A percentile compares a stretch with the other conserved stretches of the same genome.
These are phyloP conservation scores for Kodamaea neixiangensis DNA, from an alignment of 805 yeast genomes.

Conservation along the genomic window DNA sequence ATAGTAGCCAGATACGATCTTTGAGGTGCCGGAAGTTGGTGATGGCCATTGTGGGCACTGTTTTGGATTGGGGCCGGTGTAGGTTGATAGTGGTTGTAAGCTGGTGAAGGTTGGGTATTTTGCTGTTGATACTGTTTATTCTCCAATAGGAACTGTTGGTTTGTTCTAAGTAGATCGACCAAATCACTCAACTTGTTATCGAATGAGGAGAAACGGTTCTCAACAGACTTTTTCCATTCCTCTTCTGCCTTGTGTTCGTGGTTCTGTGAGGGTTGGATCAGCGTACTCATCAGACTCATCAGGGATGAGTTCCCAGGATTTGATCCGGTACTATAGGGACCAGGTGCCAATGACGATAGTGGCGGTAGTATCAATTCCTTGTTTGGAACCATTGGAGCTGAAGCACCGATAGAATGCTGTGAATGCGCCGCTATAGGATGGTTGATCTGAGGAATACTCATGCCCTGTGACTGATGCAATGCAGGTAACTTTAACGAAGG, in stretches of 20 bases:
- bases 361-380: conserved; percentile 6
- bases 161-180: conserved; percentile 34
- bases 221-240: conserved; percentile 38
- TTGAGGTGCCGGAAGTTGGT: background rate
- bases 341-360: conserved; percentile 7
- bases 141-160: conserved; percentile 31
- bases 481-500: conserved; percentile 42
- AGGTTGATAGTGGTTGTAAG: background rate
- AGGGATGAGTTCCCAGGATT: background rate
- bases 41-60: conserved; percentile 5
- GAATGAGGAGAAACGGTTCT: conserved; percentile 34
- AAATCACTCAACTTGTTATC: conserved; percentile 40
- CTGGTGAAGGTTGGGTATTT: background rate
- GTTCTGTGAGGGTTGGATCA: background rate
- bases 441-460: background rate
- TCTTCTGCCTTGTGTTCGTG: conserved; percentile 13
- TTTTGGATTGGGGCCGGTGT: background rate
- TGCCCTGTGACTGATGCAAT: conserved; percentile 7
- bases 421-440: background rate
- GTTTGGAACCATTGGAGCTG: background rate
- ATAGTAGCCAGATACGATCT: background rate
- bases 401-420: background rate
- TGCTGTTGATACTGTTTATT: conserved; percentile 11
- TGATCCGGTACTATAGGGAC: background rate
- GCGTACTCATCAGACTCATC: background rate